A percentile compares a stretch with the other conserved stretches of the same genome.
Evolutionary conservation across 169 alveolate species (phyloP).

Genomic region (Cryptosporidium felis): DNA sequence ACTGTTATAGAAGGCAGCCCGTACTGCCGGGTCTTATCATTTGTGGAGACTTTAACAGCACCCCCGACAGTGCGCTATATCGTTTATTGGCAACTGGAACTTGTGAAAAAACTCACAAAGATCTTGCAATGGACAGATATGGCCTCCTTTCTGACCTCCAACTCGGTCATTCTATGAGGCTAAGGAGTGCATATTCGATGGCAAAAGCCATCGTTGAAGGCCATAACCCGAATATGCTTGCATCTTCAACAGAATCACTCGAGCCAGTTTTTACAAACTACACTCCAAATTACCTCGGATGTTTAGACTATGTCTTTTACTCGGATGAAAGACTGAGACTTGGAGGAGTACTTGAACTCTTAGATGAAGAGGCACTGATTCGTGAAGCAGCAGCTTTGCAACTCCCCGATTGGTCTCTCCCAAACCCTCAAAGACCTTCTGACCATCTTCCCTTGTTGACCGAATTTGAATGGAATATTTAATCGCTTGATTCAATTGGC

Average conservation of each 20-base stretch:
- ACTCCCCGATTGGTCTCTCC: constrained; percentile 78
- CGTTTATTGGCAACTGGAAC: constrained; percentile 77
- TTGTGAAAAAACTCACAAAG: constrained; percentile 78
- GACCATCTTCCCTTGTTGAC: constrained; percentile 81
- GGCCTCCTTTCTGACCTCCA: constrained; percentile 75
- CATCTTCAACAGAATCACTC: constrained; percentile 44
- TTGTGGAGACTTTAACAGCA: constrained; percentile 81
- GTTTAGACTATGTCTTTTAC: constrained; percentile 80
- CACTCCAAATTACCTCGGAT: constrained; percentile 78
- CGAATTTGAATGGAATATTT: constrained; percentile 78
- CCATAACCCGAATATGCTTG: constrained; percentile 37
- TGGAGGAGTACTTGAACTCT: constrained; percentile 75
- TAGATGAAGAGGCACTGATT: constrained; percentile 74
- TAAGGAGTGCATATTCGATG: constrained; percentile 78
- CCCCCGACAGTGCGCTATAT: constrained; percentile 81
- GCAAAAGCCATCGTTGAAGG: constrained; percentile 72
- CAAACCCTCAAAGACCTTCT: constrained; percentile 81
- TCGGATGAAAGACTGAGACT: constrained; percentile 76
- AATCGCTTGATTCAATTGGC: background rate
- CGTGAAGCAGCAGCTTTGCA: constrained; percentile 81
- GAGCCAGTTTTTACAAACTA: constrained; percentile 83
- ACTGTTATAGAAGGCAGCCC: constrained; percentile 74
- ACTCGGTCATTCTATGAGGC: constrained; percentile 76
- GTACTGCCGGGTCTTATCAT: constrained; percentile 77
- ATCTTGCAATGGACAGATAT: constrained; percentile 74